Evolutionary conservation across 179 eudicot species (phyloP).

Genomic region (Camellia oleifera): DNA sequence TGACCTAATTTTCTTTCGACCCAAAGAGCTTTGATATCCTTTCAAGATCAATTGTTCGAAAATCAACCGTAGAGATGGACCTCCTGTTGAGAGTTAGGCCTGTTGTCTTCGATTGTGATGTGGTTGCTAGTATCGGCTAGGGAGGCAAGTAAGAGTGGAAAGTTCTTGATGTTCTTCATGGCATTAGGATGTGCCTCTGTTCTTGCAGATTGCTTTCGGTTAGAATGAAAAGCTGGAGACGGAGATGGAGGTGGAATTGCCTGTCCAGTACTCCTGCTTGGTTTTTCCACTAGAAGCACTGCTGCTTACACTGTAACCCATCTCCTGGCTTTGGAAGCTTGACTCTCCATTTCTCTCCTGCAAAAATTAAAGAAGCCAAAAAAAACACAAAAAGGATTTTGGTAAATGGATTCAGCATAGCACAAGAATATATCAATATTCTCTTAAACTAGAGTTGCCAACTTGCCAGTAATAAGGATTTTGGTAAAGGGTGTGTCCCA

Average conservation of each 20-base stretch:
- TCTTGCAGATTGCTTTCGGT: conserved; percentile 26
- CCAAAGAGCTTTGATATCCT: conserved; percentile 41
- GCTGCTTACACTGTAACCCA: conserved; percentile 20
- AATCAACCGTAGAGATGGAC: conserved; percentile 33
- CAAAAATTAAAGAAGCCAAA: background rate
- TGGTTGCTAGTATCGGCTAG: conserved; percentile 27
- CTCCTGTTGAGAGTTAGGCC: conserved; percentile 21
- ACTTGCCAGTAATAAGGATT: no score
- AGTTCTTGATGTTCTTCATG: conserved; percentile 43
- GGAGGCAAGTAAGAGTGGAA: conserved; percentile 37
- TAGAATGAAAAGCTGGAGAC: conserved; percentile 21
- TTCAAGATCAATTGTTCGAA: conserved; percentile 29
- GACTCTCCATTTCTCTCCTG: conserved; percentile 21
- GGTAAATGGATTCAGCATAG: no score
- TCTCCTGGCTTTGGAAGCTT: conserved; percentile 23
- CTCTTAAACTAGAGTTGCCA: no score
- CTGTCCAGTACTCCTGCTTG: background rate
- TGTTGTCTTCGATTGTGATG: conserved; percentile 25
- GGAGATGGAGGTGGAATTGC: conserved; percentile 27
- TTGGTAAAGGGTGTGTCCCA: background rate
- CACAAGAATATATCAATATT: no score
- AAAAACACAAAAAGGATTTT: background rate
- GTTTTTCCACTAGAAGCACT: conserved; percentile 11
- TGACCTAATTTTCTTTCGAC: conserved; percentile 21
- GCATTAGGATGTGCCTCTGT: conserved; percentile 50